A percentile compares a stretch with the other conserved stretches of the same genome.
phyloP scores from a whole-genome alignment of 495 filamentous ascomycete species.

The Penicillium maclennaniae region DNA sequence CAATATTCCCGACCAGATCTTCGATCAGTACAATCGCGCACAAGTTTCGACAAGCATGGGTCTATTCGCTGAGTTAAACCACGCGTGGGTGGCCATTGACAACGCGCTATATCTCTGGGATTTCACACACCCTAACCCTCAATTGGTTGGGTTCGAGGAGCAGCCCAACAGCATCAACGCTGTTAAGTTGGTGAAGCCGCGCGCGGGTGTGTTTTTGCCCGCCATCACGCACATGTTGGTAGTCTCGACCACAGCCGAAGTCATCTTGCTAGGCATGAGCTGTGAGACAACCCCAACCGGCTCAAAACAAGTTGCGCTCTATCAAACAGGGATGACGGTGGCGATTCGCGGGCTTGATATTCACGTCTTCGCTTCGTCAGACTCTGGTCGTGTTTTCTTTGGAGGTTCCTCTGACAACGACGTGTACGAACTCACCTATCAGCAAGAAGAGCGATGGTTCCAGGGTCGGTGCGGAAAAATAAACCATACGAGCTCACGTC shows the following conservation, averaged over 20 bases:
- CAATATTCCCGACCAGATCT: slow-evolving; percentile 81
- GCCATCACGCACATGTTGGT: slow-evolving; percentile 82
- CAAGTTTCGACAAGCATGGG: slow-evolving; percentile 86
- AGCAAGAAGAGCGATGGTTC: slow-evolving; percentile 97
- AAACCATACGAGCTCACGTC: slow-evolving; percentile 78
- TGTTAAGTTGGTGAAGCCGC: slow-evolving; percentile 77
- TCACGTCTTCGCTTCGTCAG: slow-evolving; percentile 70
- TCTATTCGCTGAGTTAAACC: slow-evolving; percentile 84
- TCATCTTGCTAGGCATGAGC: slow-evolving; percentile 78
- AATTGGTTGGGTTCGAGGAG: slow-evolving; percentile 90
- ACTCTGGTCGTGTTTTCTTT: slow-evolving; percentile 86
- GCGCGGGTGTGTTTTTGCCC: slow-evolving; percentile 74
- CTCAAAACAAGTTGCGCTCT: slow-evolving; percentile 66
- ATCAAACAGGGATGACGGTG: slow-evolving; percentile 77
- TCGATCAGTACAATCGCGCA: slow-evolving; percentile 82
- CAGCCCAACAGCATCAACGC: slow-evolving; percentile 79
- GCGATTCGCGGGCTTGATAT: slow-evolving; percentile 68
- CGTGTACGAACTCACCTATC: slow-evolving; percentile 90
- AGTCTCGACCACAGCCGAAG: slow-evolving; percentile 77
- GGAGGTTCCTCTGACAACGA: slow-evolving; percentile 74
- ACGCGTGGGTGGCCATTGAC: slow-evolving; percentile 95
- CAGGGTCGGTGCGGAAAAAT: slow-evolving; percentile 72
- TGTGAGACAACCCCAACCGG: slow-evolving; percentile 58
- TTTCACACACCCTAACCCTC: slow-evolving; percentile 81
- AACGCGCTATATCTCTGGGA: slow-evolving; percentile 97